A percentile compares a stretch with the other conserved stretches of the same genome.
phyloP scores from a whole-genome alignment of 2,329 filamentous ascomycete genomes.

The Phialophora expanda region DNA sequence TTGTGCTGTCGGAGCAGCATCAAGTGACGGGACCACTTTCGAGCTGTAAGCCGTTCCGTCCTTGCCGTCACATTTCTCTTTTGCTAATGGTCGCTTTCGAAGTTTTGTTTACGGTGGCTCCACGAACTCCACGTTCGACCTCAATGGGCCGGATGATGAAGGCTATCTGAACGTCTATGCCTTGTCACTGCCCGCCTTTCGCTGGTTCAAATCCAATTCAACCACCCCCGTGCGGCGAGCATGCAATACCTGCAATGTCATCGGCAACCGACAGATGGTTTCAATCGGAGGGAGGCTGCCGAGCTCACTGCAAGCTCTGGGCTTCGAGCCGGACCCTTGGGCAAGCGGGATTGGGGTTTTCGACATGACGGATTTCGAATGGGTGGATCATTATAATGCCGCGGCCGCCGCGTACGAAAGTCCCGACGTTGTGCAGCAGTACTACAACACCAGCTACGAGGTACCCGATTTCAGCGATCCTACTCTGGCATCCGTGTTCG shows the following conservation, averaged over 20 bases:
- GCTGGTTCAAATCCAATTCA: conserved; percentile 38
- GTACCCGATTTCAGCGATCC: conserved; percentile 23
- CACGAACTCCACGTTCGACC: conserved; percentile 22
- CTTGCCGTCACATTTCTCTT: not conserved
- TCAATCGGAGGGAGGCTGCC: conserved; percentile 45
- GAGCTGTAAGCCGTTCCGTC: conserved; percentile 59
- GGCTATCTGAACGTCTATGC: conserved; percentile 35
- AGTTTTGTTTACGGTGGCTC: conserved; percentile 34
- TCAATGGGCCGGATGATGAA: conserved; percentile 19
- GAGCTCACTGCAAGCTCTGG: conserved; percentile 16
- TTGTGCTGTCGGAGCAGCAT: conserved; percentile 63
- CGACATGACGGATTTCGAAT: conserved; percentile 48
- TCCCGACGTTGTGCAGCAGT: conserved; percentile 42
- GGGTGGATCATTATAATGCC: conserved; percentile 46
- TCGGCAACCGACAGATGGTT: conserved; percentile 50
- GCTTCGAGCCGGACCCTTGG: conserved; percentile 44
- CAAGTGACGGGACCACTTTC: conserved; percentile 64
- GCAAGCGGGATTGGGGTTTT: conserved; percentile 49
- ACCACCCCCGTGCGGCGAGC: conserved; percentile 28
- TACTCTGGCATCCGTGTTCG: conserved; percentile 20
- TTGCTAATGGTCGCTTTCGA: not conserved
- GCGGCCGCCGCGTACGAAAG: conserved; percentile 44
- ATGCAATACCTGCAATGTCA: conserved; percentile 43
- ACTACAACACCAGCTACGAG: conserved; percentile 41
- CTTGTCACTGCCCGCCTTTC: conserved; percentile 33